Evolutionary conservation across 225 moss, liverwort and hornwort species (phyloP), one percentile per base, ranked within the genome.

Genomic region (Marchantia paleacea): DNA sequence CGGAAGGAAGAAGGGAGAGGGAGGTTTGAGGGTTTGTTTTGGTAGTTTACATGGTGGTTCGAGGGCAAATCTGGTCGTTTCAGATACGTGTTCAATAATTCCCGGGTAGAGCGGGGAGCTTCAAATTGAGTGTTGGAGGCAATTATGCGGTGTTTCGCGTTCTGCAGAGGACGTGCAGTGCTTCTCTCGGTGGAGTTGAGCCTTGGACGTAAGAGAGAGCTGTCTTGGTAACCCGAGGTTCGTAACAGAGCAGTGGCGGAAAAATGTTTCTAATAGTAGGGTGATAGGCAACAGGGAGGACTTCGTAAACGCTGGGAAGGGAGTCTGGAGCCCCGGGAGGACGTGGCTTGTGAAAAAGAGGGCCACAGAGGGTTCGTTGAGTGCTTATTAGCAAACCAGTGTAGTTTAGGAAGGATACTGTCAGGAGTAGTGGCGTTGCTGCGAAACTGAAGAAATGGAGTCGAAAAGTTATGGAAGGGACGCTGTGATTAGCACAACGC

Each of bases 391-490:
- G 73, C 13, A 24, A 19, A 19, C 20, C 28, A 5, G 31, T 4
- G 19, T 31, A 48, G 55, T 7, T 25, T 12, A 15, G 26, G 24
- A 52, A 30, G 6, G 58, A 55, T 8, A 57, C 11, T 47, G 12
- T 65, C 8, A 73, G 63, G 62, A 77, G 73, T 72, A 53, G 67
- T 84, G 50, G 61, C 26, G 8, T 26, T 52, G 68, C n/a, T 52
- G 16, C 52, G 76, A 48, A 57, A 48, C 51, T 55, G 78, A 25
- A 58, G 52, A 79, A 86, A 86, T 86, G 86, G 83, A 78, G 62
- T 75, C 68, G 22, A 58, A 80, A 29, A 78, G 78, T 29, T 76
- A 52, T 31, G 68, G 80, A 9, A 81, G 31, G 28, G 83, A 81
- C 49, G 65, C 78, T 53, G 78, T 83, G 24, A 22, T 81, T 1